Conservation (phyloP, 2,329 filamentous ascomycete genomes). For the Penicillium expansum region DNA sequence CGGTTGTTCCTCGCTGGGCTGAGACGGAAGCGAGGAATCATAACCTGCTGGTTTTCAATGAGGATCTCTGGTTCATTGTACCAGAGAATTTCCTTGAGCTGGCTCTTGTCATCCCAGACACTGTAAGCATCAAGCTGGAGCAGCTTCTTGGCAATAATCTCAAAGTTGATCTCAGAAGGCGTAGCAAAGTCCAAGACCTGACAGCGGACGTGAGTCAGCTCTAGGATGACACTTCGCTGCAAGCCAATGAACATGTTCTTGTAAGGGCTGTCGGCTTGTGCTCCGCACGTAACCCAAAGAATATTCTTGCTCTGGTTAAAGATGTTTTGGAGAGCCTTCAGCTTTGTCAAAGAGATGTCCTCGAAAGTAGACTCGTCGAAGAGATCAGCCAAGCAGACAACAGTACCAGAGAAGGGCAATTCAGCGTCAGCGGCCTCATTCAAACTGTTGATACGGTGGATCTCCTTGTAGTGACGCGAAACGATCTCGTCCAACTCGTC, state of each 20-base stretch:
- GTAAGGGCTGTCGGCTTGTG: slow-evolving; percentile 18
- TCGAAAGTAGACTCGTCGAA: slow-evolving; percentile 29
- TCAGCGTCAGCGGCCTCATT: background rate
- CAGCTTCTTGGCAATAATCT: slow-evolving; percentile 10
- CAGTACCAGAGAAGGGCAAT: slow-evolving; percentile 17
- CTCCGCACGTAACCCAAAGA: slow-evolving; percentile 23
- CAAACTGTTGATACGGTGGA: background rate
- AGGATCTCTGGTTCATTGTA: slow-evolving; percentile 29
- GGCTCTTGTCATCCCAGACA: slow-evolving; percentile 12
- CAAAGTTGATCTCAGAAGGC: background rate
- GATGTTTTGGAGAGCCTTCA: slow-evolving; percentile 24
- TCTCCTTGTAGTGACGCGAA: slow-evolving; percentile 3
- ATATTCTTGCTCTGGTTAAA: slow-evolving; percentile 19
- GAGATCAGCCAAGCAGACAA: slow-evolving; percentile 17
- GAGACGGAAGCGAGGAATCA: slow-evolving; percentile 30
- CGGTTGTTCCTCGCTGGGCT: slow-evolving; percentile 16
- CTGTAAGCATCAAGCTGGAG: slow-evolving; percentile 14
- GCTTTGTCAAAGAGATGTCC: slow-evolving; percentile 15
- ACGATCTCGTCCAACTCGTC: slow-evolving; percentile 5
- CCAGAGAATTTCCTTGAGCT: slow-evolving; percentile 23
- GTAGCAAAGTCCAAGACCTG: slow-evolving; percentile 18
- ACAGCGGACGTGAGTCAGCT: slow-evolving; percentile 17
- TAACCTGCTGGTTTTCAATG: slow-evolving; percentile 20
- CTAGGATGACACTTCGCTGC: slow-evolving; percentile 16
- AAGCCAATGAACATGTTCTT: slow-evolving; percentile 20